Conservation (phyloP, 495 filamentous ascomycete genomes). For the Talaromyces nanjingensis region DNA sequence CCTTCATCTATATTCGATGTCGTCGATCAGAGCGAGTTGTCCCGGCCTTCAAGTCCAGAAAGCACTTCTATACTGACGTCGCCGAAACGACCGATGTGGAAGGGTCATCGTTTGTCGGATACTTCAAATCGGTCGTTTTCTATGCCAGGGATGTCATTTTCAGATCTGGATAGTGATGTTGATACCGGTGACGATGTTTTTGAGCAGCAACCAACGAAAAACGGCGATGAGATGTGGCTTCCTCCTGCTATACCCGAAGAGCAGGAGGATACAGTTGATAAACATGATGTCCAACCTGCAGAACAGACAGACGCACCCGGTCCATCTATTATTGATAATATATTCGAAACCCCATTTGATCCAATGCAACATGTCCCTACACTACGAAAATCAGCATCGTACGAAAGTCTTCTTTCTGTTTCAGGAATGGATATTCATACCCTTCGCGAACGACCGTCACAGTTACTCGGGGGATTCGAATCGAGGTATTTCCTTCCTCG, state of each 20-base stretch:
- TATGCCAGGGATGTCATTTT: constrained; percentile 8
- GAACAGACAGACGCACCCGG: constrained; percentile 6
- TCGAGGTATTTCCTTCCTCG: constrained; percentile 20
- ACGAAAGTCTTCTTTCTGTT: constrained; percentile 46
- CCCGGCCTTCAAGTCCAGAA: constrained; percentile 68
- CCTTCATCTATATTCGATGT: constrained; percentile 75
- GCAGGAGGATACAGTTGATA: constrained; percentile 19
- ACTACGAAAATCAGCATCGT: constrained; percentile 35
- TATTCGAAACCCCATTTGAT: constrained; percentile 10
- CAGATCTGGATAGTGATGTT: neutral
- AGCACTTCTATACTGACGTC: constrained; percentile 50
- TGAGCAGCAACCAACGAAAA: constrained; percentile 15
- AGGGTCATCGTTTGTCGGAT: constrained; percentile 46
- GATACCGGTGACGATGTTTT: constrained; percentile 7
- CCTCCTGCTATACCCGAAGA: constrained; percentile 38
- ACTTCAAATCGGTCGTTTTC: constrained; percentile 43
- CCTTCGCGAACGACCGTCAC: constrained; percentile 25
- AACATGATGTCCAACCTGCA: constrained; percentile 4
- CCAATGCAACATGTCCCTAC: constrained; percentile 15
- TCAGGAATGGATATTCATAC: constrained; percentile 47
- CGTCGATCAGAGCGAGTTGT: constrained; percentile 49
- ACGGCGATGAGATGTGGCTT: constrained; percentile 13
- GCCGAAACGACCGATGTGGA: constrained; percentile 35
- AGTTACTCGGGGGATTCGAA: constrained; percentile 13
- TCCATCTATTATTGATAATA: constrained; percentile 19